These are phyloP conservation scores for Gelatoporia subvermispora DNA, from an alignment of 768 basidiomycete species.

Conservation along the genomic window DNA sequence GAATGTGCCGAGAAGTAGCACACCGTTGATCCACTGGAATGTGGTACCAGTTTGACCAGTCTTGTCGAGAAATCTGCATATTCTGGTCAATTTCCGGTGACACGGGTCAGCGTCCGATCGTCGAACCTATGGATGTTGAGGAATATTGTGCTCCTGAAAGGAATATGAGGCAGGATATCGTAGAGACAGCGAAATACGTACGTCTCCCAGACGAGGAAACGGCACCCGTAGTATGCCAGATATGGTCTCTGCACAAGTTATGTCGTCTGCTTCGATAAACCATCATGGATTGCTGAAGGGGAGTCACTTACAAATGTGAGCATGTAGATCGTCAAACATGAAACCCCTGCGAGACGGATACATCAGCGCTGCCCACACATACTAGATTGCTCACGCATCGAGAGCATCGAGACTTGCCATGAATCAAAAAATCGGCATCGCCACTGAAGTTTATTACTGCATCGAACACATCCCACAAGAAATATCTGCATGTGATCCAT, in stretches of 20 bases:
- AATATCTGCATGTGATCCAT: constrained; percentile 43
- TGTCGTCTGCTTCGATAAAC: not conserved
- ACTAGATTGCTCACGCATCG: no score
- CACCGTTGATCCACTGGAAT: constrained; percentile 68
- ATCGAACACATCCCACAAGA: constrained; percentile 82
- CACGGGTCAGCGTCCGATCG: not conserved
- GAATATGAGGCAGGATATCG: constrained; percentile 1
- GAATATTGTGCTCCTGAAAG: constrained; percentile 71
- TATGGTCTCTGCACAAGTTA: constrained; percentile 47
- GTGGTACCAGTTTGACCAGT: constrained; percentile 63
- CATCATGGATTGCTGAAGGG: no score
- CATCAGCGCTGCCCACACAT: no score
- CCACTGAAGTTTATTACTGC: constrained; percentile 55
- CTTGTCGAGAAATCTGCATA: constrained; percentile 80
- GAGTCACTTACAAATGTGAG: constrained; percentile 60
- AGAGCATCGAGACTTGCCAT: constrained; percentile 39
- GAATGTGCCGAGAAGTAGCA: constrained; percentile 62
- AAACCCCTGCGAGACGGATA: constrained; percentile 36
- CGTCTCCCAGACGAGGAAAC: constrained; percentile 83
- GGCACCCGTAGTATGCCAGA: constrained; percentile 69
- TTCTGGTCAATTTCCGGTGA: no score
- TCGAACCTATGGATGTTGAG: constrained; percentile 81
- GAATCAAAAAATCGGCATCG: constrained; percentile 71
- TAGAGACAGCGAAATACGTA: constrained; percentile 27
- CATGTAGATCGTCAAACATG: constrained; percentile 61